Evolutionary conservation across 768 basidiomycete genomes (phyloP), one percentile per base, ranked within the genome.

Genomic region (Rhodotorula toruloides): DNA sequence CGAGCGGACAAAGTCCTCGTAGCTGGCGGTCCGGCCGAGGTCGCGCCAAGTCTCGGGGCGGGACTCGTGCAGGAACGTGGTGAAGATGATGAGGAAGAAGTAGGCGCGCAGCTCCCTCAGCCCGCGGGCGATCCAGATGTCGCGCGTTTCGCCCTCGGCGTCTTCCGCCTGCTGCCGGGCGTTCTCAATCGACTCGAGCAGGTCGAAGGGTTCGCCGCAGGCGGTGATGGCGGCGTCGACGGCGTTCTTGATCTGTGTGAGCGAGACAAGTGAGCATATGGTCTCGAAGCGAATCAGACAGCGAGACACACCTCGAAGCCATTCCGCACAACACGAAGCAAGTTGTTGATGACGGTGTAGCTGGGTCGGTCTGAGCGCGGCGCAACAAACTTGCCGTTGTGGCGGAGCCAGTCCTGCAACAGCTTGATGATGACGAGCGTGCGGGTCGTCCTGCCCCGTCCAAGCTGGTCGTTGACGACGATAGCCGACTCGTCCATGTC

Each of bases 401-500:
- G 13, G 4, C 67, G 72, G 16, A 94, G 77, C 93, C 93, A 96
- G 74, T 86, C 82, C 71, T 88, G 84, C 57, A 93, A 89, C 36
- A 97, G 81, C 31, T 91, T 79, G 46, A 97, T 80, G 60, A 93
- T 83, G 48, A 93, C 89, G 25, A 92, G 89, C n/a, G 91, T 86
- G 54, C 91, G 78, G 0, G 93, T 94, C 66, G 91, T 93, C 73
- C 96, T 82, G 16, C 94, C 93, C 37, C 91, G 82, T 25, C 70
- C 67, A 21, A 99, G 84, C 75, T 99, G 96, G 73, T 93, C 96
- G 74, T 98, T 99, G 42, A 99, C 83, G 25, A 99, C 86, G 63
- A 98, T 88, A 10, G 78, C 78, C 76, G 79, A 72, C 65, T 64
- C 63, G 52, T 75, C 72, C 19, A 44, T 12, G 21, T 68, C 67